Evolutionary conservation across 331 rosid genomes (phyloP).

Genomic region (Malus hybrid): DNA sequence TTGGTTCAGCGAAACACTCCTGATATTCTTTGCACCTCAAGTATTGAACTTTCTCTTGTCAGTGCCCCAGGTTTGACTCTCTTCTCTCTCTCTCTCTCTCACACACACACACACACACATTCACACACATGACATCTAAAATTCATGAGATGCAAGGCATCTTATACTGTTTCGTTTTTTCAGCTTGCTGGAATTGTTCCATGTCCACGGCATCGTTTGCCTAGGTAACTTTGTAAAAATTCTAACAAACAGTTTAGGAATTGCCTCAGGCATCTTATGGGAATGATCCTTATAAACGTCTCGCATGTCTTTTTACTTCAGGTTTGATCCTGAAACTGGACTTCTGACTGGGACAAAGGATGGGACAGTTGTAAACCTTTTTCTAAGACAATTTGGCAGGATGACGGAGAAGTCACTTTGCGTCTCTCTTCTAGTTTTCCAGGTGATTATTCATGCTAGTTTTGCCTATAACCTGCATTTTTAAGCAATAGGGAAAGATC

Average conservation of each 20-base stretch:
- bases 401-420: constrained; percentile 79
- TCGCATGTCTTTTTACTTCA: constrained; percentile 16
- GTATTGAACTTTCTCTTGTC: constrained; percentile 89
- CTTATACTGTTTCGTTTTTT: constrained; percentile 5
- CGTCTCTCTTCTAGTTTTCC: constrained; percentile 79
- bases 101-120: neutral
- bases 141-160: constrained; percentile 13
- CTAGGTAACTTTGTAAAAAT: constrained; percentile 42
- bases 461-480: neutral
- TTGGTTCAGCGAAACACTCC: constrained; percentile 74
- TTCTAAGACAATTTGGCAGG: constrained; percentile 64
- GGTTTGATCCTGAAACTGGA: constrained; percentile 83
- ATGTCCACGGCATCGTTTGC: constrained; percentile 94
- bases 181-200: constrained; percentile 85
- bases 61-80: constrained; percentile 74
- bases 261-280: constrained; percentile 5
- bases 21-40: constrained; percentile 93
- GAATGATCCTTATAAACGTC: constrained; percentile 10
- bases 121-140: neutral
- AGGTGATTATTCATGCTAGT: constrained; percentile 37
- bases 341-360: constrained; percentile 91
- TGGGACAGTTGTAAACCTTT: constrained; percentile 89
- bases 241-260: neutral
- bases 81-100: neutral
- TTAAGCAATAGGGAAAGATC: neutral